phyloP scores from a whole-genome alignment of 2,329 filamentous ascomycete genomes.

The Curvularia sp. region DNA sequence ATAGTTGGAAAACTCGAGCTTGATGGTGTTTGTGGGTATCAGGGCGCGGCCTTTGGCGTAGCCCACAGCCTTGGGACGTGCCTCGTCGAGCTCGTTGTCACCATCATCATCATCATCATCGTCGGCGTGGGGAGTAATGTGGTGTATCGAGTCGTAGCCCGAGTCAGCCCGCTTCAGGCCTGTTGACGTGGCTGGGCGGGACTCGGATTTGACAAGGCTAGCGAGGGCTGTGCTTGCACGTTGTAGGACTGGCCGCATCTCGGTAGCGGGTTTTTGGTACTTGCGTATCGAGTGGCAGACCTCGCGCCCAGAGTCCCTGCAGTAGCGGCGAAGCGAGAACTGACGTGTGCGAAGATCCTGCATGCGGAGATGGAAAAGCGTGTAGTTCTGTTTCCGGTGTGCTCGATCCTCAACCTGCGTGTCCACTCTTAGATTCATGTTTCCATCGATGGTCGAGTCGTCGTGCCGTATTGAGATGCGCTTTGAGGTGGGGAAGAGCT shows the following conservation, averaged over 20 bases:
- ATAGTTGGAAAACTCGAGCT: slow-evolving; percentile 97
- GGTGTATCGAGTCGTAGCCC: slow-evolving; percentile 61
- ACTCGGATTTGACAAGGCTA: slow-evolving; percentile 63
- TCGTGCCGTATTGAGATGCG: slow-evolving; percentile 86
- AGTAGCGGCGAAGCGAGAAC: slow-evolving; percentile 91
- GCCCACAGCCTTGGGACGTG: slow-evolving; percentile 44
- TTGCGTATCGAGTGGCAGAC: slow-evolving; percentile 84
- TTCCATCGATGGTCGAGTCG: slow-evolving; percentile 86
- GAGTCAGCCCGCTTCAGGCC: slow-evolving; percentile 65
- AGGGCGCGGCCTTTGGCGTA: slow-evolving; percentile 51
- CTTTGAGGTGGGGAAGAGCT: slow-evolving; percentile 84
- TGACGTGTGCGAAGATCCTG: slow-evolving; percentile 85
- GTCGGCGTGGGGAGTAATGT: slow-evolving; percentile 26
- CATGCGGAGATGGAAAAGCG: slow-evolving; percentile 94
- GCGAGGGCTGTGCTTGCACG: slow-evolving; percentile 67
- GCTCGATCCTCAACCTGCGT: slow-evolving; percentile 70
- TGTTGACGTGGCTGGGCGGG: slow-evolving; percentile 52
- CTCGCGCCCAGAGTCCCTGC: slow-evolving; percentile 89
- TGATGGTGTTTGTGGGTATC: slow-evolving; percentile 76
- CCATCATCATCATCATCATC: slow-evolving; percentile 24
- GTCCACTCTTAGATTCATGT: slow-evolving; percentile 94
- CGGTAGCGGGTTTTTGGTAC: slow-evolving; percentile 63
- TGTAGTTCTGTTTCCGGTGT: slow-evolving; percentile 68
- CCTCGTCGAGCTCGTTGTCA: slow-evolving; percentile 29
- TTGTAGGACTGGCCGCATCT: slow-evolving; percentile 61